A percentile compares a stretch with the other conserved stretches of the same genome.
Evolutionary conservation across 768 basidiomycete species (phyloP).

Genomic region (Termitomyces sp.): DNA sequence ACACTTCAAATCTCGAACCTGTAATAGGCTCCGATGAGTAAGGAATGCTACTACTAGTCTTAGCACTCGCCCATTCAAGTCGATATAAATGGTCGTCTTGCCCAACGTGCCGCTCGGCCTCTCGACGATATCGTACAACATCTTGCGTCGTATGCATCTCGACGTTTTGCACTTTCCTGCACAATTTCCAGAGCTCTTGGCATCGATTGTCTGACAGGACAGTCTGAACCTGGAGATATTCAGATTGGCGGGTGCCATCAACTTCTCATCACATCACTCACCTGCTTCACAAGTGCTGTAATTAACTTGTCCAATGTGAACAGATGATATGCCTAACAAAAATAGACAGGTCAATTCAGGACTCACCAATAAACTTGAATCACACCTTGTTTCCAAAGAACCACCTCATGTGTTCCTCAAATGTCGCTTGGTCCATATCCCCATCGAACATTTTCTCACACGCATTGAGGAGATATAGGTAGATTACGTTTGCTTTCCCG

Average conservation of each 20-base stretch:
- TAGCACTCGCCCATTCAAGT: slow-evolving; percentile 67
- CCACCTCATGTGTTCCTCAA: slow-evolving; percentile 95
- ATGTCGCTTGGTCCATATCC: slow-evolving; percentile 86
- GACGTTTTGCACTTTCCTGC: slow-evolving; percentile 56
- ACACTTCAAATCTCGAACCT: slow-evolving; percentile 51
- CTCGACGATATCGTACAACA: slow-evolving; percentile 71
- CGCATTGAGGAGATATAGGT: slow-evolving; percentile 82
- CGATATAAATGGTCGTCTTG: slow-evolving; percentile 74
- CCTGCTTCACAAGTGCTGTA: slow-evolving; percentile 87
- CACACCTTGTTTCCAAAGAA: slow-evolving; percentile 84
- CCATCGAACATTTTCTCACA: slow-evolving; percentile 93
- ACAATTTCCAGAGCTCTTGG: slow-evolving; percentile 76
- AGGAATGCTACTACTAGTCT: slow-evolving; percentile 7
- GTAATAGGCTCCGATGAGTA: slow-evolving; percentile 12
- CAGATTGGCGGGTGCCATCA: neutral
- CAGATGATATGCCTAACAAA: slow-evolving; percentile 74
- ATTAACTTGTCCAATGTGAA: slow-evolving; percentile 95
- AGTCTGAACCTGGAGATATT: slow-evolving; percentile 65
- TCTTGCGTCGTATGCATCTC: slow-evolving; percentile 55
- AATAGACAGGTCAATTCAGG: slow-evolving; percentile 17
- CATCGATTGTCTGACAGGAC: slow-evolving; percentile 80
- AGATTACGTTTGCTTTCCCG: slow-evolving; percentile 62
- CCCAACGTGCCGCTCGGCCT: slow-evolving; percentile 71
- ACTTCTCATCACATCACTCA: slow-evolving; percentile 21
- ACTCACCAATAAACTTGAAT: neutral